phyloP scores from a whole-genome alignment of 139 green algal species.

The Coelastrella sp. region DNA sequence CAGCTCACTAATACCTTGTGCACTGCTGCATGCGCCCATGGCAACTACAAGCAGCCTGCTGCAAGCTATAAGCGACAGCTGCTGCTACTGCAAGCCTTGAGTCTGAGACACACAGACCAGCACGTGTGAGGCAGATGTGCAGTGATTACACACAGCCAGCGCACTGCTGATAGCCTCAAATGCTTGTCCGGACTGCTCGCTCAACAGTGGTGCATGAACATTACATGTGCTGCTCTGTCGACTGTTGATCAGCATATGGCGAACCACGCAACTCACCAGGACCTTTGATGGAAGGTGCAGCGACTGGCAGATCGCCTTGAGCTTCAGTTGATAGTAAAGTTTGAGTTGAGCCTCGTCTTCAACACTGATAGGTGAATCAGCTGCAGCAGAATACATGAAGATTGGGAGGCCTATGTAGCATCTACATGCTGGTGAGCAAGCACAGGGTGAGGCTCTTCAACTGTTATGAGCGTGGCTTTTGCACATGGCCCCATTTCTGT shows the following conservation, averaged over 20 bases:
- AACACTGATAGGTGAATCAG: constrained; percentile 35
- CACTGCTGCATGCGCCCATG: too few relatives aligned
- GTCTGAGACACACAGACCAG: too few relatives aligned
- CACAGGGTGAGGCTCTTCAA: too few relatives aligned
- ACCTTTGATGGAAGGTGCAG: constrained; percentile 75
- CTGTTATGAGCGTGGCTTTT: too few relatives aligned
- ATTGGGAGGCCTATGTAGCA: too few relatives aligned
- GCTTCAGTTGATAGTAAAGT: constrained; percentile 60
- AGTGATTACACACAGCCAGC: too few relatives aligned
- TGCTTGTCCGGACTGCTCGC: too few relatives aligned
- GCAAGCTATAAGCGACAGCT: not conserved
- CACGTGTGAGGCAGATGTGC: too few relatives aligned
- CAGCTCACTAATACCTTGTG: not conserved
- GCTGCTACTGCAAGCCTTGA: not conserved
- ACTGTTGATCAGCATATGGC: not conserved
- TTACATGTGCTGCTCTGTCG: not conserved
- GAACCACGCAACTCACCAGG: constrained; percentile 46
- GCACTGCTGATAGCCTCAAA: too few relatives aligned
- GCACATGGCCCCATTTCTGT: too few relatives aligned
- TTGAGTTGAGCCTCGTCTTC: constrained; percentile 63
- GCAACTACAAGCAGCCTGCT: not conserved
- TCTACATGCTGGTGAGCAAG: too few relatives aligned
- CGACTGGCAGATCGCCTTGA: constrained; percentile 62
- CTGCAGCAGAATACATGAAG: not conserved
- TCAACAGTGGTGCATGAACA: not conserved